A percentile compares a stretch with the other conserved stretches of the same genome.
These are phyloP conservation scores for Chlamydomonas sp. DNA, from an alignment of 139 green algal species.

Conservation along the genomic window DNA sequence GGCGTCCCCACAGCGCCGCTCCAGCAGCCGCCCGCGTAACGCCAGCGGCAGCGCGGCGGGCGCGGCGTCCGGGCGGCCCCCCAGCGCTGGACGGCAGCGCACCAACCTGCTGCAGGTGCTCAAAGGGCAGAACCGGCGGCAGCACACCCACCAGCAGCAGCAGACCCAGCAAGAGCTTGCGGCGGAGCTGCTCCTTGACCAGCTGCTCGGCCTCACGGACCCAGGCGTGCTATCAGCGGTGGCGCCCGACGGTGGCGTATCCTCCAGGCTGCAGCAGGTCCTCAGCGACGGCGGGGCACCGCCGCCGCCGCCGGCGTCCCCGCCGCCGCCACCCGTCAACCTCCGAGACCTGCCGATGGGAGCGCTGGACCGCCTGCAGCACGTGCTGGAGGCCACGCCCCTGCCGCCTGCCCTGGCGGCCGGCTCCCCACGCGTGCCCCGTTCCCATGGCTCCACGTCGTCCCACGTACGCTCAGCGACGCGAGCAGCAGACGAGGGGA, in stretches of 20 bases:
- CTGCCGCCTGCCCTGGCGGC: neutral
- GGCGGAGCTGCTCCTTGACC: neutral
- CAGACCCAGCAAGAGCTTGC: neutral
- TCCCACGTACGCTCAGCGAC: neutral
- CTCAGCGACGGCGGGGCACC: neutral
- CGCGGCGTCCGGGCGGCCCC: neutral
- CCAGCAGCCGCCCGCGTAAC: neutral
- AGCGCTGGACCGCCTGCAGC: constrained; percentile 1
- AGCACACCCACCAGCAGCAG: neutral
- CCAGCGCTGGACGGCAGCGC: neutral
- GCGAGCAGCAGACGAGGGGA: neutral
- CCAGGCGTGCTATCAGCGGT: too few species aligned
- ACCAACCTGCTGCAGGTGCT: constrained; percentile 21
- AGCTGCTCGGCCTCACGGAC: neutral
- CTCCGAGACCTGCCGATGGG: constrained; percentile 10
- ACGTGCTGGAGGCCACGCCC: neutral
- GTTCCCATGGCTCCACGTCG: too few species aligned
- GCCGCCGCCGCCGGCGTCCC: neutral
- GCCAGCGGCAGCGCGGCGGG: neutral
- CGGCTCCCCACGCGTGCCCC: neutral
- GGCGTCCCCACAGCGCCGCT: neutral
- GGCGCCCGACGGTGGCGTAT: neutral
- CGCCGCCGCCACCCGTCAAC: neutral
- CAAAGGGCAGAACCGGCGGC: neutral
- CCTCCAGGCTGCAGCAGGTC: neutral